Evolutionary conservation across 306 rosid species (phyloP).

Genomic region (Casuarina equisetifolia): DNA sequence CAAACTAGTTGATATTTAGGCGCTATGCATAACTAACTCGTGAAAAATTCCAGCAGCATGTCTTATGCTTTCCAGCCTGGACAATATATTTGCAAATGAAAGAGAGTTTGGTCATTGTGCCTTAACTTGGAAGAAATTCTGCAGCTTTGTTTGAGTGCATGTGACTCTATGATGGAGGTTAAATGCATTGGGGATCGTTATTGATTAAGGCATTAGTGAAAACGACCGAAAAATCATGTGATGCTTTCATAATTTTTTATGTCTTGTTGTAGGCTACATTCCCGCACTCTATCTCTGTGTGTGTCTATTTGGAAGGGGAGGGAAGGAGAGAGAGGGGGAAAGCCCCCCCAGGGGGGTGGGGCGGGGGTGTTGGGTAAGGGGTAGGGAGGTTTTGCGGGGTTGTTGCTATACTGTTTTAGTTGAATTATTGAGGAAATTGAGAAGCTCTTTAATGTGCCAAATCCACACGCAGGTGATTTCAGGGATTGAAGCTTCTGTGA

Average conservation of each 20-base stretch:
- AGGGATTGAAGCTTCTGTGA: constrained; percentile 80
- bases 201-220: neutral
- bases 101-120: neutral
- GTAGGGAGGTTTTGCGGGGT: too few relatives aligned
- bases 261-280: neutral
- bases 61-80: neutral
- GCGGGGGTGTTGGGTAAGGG: too few relatives aligned
- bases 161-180: neutral
- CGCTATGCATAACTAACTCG: neutral
- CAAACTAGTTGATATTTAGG: neutral
- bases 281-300: neutral
- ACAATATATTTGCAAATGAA: neutral
- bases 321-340: too few relatives aligned
- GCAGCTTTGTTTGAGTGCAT: neutral
- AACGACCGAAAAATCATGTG: neutral
- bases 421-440: neutral
- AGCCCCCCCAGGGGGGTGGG: too few relatives aligned
- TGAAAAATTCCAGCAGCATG: neutral
- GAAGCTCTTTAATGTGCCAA: constrained; percentile 6
- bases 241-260: neutral
- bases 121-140: neutral
- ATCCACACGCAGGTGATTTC: constrained; percentile 60
- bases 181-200: neutral
- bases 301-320: neutral
- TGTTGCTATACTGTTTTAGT: neutral